Base-by-base conservation (phyloP, 2,329 filamentous ascomycete genomes). In the Huntiella savannae region DNA sequence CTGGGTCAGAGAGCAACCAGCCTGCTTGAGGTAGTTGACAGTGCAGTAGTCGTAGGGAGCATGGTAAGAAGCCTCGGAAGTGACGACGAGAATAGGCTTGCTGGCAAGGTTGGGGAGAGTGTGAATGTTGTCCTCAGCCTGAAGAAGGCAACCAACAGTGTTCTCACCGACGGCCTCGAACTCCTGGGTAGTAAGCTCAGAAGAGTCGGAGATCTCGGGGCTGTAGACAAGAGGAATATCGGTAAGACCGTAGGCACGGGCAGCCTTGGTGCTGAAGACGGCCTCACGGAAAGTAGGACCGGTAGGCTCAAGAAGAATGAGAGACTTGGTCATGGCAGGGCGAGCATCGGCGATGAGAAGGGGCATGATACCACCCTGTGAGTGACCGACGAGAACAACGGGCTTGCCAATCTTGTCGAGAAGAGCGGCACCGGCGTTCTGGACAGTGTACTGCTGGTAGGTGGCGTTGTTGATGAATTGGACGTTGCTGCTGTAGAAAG, bases 181-280 rank as follows among this genome's bases (percentile, higher is more conserved):
- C 16, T 53, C 32, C 50, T 59, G 43, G 48, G 57, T 58, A 28
- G 56, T 50, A 36, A 68, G 53, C 4, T 66, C 62, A 6, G 41
- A 43, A 2, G 52, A 43, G 1, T 62, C 58, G 49, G 67, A 55
- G 0, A 50, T 50, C 7, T 69, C 61, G 54, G 8, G 69, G 69
- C 1, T 56, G 52, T 70, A 74, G 0, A 61, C 63, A 12, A 75
- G 49, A 0, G 67, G 63, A n/a, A 67, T 61, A 39, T 68, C 61
- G 4, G 68, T 63, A 4, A 73, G 51, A 1, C 69, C 71, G 53
- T 61, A 74, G 0, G 58, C 53, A 2, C 62, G 56, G 2, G 59
- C 55, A 1, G 59, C 50, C 0, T 52, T 53, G 16, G 54, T 59
- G n/a, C 56, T 59, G 33, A 66, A 60, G 28, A 62, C 55, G 7